Evolutionary conservation across 2,329 filamentous ascomycete genomes (phyloP).

Genomic region (Fusarium lyarnte): DNA sequence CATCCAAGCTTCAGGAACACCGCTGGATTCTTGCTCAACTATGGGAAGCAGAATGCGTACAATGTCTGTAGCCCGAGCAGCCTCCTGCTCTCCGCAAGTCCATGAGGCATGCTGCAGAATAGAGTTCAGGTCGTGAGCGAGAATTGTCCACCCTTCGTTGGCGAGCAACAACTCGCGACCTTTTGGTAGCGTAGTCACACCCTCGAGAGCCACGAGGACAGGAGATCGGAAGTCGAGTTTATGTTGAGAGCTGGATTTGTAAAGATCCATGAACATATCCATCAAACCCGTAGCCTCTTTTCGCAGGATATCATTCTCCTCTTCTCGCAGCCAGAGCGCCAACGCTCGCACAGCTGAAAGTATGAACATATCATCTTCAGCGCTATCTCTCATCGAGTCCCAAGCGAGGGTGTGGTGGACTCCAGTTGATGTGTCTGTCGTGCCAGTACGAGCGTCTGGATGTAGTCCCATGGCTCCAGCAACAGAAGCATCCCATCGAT

Average conservation of each 20-base stretch:
- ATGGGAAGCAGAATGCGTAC: conserved; percentile 64
- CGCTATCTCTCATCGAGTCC: conserved; percentile 63
- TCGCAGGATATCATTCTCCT: conserved; percentile 68
- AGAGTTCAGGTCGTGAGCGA: conserved; percentile 60
- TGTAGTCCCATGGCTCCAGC: conserved; percentile 70
- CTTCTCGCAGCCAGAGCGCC: conserved; percentile 74
- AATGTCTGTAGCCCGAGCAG: conserved; percentile 63
- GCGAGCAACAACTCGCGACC: conserved; percentile 59
- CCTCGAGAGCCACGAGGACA: conserved; percentile 68
- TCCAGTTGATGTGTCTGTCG: conserved; percentile 56
- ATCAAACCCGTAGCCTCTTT: conserved; percentile 66
- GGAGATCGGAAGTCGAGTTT: conserved; percentile 65
- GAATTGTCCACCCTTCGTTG: conserved; percentile 63
- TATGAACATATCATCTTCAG: conserved; percentile 65
- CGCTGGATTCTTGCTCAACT: conserved; percentile 56
- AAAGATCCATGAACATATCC: conserved; percentile 73
- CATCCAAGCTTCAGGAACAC: conserved; percentile 66
- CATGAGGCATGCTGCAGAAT: conserved; percentile 52
- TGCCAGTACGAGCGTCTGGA: conserved; percentile 60
- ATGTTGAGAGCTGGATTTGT: conserved; percentile 51
- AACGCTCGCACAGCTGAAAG: conserved; percentile 67
- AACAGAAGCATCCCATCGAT: conserved; percentile 75
- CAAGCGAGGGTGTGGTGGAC: conserved; percentile 63
- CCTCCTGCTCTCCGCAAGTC: conserved; percentile 40
- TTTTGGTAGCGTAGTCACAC: conserved; percentile 59